phyloP scores from a whole-genome alignment of 192 early-diverging fungal genomes.

The Coemansia sp. region DNA sequence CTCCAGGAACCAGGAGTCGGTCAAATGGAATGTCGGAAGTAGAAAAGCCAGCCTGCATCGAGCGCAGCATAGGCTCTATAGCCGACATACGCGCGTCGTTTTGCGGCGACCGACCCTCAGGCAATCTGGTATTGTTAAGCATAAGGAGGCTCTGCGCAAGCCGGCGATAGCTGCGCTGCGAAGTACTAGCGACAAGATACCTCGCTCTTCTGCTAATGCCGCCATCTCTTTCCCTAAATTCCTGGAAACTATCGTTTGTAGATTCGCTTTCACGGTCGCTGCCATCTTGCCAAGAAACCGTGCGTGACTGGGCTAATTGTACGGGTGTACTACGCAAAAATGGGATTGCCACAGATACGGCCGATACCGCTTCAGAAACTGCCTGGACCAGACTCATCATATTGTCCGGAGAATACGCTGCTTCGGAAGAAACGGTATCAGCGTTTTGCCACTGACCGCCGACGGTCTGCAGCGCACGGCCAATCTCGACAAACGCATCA shows the following conservation, averaged over 20 bases:
- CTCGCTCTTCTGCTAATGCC: neutral
- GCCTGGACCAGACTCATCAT: constrained; percentile 19
- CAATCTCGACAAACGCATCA: constrained; percentile 43
- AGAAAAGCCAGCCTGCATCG: neutral
- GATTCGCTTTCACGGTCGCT: neutral
- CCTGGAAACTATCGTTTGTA: neutral
- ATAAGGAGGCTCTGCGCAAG: neutral
- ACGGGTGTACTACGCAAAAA: constrained; percentile 22
- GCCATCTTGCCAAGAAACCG: neutral
- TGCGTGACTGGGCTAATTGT: neutral
- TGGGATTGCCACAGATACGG: constrained; percentile 22
- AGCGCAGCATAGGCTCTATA: neutral
- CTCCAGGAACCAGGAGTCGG: neutral
- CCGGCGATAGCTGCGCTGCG: neutral
- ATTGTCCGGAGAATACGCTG: constrained; percentile 13
- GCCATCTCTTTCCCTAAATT: neutral
- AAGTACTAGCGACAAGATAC: neutral
- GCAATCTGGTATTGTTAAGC: neutral
- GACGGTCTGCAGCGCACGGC: constrained; percentile 29
- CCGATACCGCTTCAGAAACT: constrained; percentile 13
- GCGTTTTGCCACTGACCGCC: constrained; percentile 31
- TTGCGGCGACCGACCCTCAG: neutral
- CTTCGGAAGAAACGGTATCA: neutral
- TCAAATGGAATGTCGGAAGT: neutral
- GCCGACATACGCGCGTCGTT: neutral